Percentiles rank a stretch among this genome's conserved stretches.
Conservation (phyloP, 176 grass and related monocot species). For the Oryza australiensis region DNA sequence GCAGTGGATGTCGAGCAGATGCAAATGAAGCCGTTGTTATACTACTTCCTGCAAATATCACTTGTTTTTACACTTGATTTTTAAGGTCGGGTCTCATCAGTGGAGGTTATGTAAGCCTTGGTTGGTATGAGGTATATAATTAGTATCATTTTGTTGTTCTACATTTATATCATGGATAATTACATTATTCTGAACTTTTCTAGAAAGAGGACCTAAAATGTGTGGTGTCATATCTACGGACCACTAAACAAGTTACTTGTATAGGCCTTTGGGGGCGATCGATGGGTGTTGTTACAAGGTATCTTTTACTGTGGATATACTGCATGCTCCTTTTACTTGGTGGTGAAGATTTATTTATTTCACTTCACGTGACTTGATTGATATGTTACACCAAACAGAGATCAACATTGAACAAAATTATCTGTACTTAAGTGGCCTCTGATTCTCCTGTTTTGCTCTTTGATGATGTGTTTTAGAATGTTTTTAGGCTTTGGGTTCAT, state of each 20-base stretch:
- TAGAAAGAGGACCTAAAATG: constrained; percentile 97
- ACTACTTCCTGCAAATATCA: constrained; percentile 95
- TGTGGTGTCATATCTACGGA: constrained; percentile 71
- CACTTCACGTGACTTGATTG: no score
- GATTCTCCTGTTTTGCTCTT: no score
- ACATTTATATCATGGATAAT: constrained; percentile 11
- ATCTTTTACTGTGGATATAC: no score
- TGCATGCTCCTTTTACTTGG: no score
- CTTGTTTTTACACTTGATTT: constrained; percentile 96
- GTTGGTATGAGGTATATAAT: constrained; percentile 92
- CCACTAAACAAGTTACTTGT: constrained; percentile 85
- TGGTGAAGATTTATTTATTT: no score
- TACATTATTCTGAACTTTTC: constrained; percentile 30
- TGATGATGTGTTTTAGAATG: no score
- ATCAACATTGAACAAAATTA: no score
- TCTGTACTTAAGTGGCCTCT: no score
- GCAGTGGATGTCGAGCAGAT: constrained; percentile 96
- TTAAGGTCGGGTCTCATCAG: constrained; percentile 85
- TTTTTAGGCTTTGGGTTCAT: no score
- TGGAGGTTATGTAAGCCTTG: constrained; percentile 96
- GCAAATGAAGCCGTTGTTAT: constrained; percentile 94
- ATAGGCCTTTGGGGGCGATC: no score
- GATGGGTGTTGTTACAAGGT: no score
- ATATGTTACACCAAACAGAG: no score
- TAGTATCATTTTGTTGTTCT: constrained; percentile 36